Conservation (phyloP, 257 asterid species). For the Salvia splendens region DNA sequence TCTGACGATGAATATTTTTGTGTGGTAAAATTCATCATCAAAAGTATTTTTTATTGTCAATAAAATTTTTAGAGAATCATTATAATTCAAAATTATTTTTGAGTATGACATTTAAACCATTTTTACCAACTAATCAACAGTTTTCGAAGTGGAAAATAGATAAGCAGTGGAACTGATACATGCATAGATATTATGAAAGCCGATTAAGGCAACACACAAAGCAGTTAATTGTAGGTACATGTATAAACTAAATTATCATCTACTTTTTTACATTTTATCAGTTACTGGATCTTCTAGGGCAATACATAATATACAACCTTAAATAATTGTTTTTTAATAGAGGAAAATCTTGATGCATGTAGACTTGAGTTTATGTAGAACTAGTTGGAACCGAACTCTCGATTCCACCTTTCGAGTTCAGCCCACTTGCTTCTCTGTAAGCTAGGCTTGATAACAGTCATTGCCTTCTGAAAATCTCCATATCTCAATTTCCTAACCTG, state of each 20-base stretch:
- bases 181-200: too few relatives aligned
- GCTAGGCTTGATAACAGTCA: slow-evolving; percentile 81
- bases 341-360: background rate
- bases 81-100: too few relatives aligned
- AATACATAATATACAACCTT: slow-evolving; percentile 21
- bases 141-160: too few relatives aligned
- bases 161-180: too few relatives aligned
- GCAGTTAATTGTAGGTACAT: background rate
- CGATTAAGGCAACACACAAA: too few relatives aligned
- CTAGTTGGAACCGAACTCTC: slow-evolving; percentile 81
- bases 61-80: too few relatives aligned
- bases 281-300: background rate
- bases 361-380: background rate
- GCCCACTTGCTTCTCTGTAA: slow-evolving; percentile 88
- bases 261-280: slow-evolving; percentile 16
- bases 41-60: too few relatives aligned
- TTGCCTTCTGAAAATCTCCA: slow-evolving; percentile 81
- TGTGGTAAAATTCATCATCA: too few relatives aligned
- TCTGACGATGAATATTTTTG: too few relatives aligned
- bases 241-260: background rate
- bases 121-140: too few relatives aligned
- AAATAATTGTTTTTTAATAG: slow-evolving; percentile 6
- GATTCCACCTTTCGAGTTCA: slow-evolving; percentile 90
- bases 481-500: slow-evolving; percentile 82
- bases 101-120: too few relatives aligned